Percentiles rank a stretch among this genome's conserved stretches.
Conservation (phyloP, 495 filamentous ascomycete species). For the Wilcoxina mikolae region DNA sequence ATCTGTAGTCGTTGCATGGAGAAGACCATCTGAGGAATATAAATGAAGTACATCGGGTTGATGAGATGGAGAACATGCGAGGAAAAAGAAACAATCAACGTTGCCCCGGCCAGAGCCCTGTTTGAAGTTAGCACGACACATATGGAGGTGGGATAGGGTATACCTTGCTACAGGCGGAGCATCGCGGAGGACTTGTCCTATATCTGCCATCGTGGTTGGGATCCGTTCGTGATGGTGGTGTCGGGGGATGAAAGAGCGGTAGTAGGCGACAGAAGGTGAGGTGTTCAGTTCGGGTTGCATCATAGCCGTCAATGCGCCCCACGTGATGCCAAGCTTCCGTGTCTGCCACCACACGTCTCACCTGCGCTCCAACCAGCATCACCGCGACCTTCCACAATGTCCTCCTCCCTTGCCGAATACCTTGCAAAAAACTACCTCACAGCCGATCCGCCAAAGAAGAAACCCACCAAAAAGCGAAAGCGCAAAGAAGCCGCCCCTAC, state of each 20-base stretch:
- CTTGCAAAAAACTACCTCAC: slow-evolving; percentile 90
- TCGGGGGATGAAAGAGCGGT: background rate
- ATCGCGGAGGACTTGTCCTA: slow-evolving; percentile 20
- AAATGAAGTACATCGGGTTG: slow-evolving; percentile 16
- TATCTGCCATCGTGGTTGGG: slow-evolving; percentile 20
- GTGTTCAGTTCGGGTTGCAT: background rate
- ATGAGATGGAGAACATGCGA: slow-evolving; percentile 17
- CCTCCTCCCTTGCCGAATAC: slow-evolving; percentile 59
- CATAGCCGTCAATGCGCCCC: too few species aligned
- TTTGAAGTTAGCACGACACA: slow-evolving; percentile 6
- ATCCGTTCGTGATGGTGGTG: background rate
- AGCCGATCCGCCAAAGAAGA: slow-evolving; percentile 54
- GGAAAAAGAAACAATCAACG: slow-evolving; percentile 21
- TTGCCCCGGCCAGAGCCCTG: slow-evolving; percentile 23
- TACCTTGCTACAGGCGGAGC: slow-evolving; percentile 26
- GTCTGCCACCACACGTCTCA: too few species aligned
- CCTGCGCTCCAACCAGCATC: slow-evolving; percentile 3
- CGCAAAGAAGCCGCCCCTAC: slow-evolving; percentile 30
- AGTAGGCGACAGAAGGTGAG: background rate
- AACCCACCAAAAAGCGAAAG: slow-evolving; percentile 79
- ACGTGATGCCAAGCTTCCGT: too few species aligned
- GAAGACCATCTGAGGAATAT: slow-evolving; percentile 15
- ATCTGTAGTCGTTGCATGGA: slow-evolving; percentile 16
- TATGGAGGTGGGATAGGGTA: background rate
- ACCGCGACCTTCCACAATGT: slow-evolving; percentile 33